These are phyloP conservation scores for Pugionium cornutum DNA, from an alignment of 345 rosid species.

Conservation along the genomic window DNA sequence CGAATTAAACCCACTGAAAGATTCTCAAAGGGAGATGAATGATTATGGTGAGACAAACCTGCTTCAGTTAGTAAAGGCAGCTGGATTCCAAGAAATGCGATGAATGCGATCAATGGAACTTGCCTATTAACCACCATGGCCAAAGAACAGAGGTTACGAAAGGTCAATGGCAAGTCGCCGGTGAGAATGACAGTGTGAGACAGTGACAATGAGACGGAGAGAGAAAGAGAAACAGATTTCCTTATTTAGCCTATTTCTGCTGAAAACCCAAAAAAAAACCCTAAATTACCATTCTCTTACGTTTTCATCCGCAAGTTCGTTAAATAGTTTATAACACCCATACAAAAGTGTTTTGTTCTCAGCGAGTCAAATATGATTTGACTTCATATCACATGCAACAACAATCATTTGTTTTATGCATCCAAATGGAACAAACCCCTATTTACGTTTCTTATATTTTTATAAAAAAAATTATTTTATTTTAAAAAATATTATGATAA, in stretches of 20 bases:
- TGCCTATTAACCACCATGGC: constrained; percentile 46
- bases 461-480: too few species aligned
- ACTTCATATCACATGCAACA: too few species aligned
- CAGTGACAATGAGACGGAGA: constrained; percentile 34
- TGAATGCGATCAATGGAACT: constrained; percentile 47
- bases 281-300: constrained; percentile 14
- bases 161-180: constrained; percentile 37
- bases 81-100: constrained; percentile 50
- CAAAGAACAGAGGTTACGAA: constrained; percentile 22
- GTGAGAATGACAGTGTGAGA: constrained; percentile 33
- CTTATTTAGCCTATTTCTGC: constrained; percentile 26
- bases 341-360: too few species aligned
- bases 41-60: constrained; percentile 47
- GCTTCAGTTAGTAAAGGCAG: constrained; percentile 50
- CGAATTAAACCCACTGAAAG: neutral
- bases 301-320: constrained; percentile 16
- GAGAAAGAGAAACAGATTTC: constrained; percentile 24
- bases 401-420: too few species aligned
- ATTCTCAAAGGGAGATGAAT: neutral
- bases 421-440: too few species aligned
- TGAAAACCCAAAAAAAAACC: neutral
- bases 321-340: constrained; percentile 9
- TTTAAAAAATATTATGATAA: too few species aligned
- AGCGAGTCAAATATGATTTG: too few species aligned
- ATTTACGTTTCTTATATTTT: too few species aligned